phyloP scores from a whole-genome alignment of 2,329 filamentous ascomycete genomes.

The Botryotinia narcissicola region DNA sequence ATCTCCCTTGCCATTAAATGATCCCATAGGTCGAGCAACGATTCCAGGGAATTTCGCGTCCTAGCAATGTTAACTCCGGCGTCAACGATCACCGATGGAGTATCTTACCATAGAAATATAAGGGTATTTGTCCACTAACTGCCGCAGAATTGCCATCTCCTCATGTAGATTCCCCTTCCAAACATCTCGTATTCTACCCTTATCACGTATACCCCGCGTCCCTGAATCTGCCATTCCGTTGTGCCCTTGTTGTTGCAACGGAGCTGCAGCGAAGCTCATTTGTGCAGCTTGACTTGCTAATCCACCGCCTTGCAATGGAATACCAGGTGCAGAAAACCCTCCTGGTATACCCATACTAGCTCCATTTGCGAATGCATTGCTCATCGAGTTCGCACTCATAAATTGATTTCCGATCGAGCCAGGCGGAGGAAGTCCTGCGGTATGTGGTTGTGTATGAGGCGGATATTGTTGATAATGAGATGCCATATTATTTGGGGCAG shows the following conservation, averaged over 20 bases:
- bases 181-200: conserved; percentile 88
- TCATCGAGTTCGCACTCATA: conserved; percentile 22
- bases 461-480: conserved; percentile 47
- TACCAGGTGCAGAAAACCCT: conserved; percentile 55
- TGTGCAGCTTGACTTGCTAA: conserved; percentile 84
- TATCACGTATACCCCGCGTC: conserved; percentile 56
- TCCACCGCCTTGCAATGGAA: conserved; percentile 54
- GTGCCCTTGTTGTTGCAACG: conserved; percentile 59
- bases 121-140: conserved; percentile 84
- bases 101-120: conserved; percentile 89
- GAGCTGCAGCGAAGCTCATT: conserved; percentile 77
- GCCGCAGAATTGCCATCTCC: conserved; percentile 82
- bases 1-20: conserved; percentile 91
- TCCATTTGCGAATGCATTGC: conserved; percentile 45
- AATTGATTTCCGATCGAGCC: conserved; percentile 69
- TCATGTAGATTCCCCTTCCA: conserved; percentile 90
- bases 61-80: conserved; percentile 47
- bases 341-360: conserved; percentile 56
- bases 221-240: conserved; percentile 51
- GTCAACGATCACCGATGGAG: conserved; percentile 20
- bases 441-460: conserved; percentile 47
- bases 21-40: conserved; percentile 90
- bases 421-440: conserved; percentile 51
- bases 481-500: conserved; percentile 36
- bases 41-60: conserved; percentile 99